Evolutionary conservation across 257 asterid species (phyloP).

Genomic region (Eustoma russellianum): DNA sequence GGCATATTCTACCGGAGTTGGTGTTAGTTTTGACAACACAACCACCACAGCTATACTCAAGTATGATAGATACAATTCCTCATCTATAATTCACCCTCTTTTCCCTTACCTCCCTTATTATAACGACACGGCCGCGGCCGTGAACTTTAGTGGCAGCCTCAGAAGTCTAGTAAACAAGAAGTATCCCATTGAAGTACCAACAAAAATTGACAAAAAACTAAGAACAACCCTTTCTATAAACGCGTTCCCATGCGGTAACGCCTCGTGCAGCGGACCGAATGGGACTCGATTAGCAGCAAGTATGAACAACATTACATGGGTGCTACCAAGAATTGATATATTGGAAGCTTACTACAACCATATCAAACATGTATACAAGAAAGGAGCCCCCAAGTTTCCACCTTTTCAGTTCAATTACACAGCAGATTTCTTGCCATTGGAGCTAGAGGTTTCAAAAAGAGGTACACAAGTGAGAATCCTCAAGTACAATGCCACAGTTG

Average conservation of each 20-base stretch:
- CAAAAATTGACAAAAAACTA: background rate
- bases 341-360: conserved; percentile 29
- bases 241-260: conserved; percentile 4
- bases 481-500: conserved; percentile 23
- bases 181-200: conserved; percentile 17
- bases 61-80: conserved; percentile 24
- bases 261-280: conserved; percentile 8
- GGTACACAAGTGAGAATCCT: conserved; percentile 24
- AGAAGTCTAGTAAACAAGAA: conserved; percentile 26
- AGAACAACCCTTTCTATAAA: conserved; percentile 15
- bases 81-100: conserved; percentile 16
- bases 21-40: conserved; percentile 19
- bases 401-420: conserved; percentile 27
- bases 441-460: conserved; percentile 18
- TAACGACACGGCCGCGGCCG: conserved; percentile 27
- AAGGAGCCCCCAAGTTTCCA: conserved; percentile 25
- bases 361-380: conserved; percentile 19
- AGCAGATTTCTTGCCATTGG: conserved; percentile 12
- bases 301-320: conserved; percentile 11
- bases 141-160: conserved; percentile 32
- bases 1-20: conserved; percentile 22
- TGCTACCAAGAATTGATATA: conserved; percentile 23
- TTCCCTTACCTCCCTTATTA: conserved; percentile 31
- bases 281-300: conserved; percentile 9
- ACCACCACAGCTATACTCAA: conserved; percentile 48